Evolutionary conservation across 2,329 filamentous ascomycete species (phyloP).

Genomic region (Orbilia oligospora): DNA sequence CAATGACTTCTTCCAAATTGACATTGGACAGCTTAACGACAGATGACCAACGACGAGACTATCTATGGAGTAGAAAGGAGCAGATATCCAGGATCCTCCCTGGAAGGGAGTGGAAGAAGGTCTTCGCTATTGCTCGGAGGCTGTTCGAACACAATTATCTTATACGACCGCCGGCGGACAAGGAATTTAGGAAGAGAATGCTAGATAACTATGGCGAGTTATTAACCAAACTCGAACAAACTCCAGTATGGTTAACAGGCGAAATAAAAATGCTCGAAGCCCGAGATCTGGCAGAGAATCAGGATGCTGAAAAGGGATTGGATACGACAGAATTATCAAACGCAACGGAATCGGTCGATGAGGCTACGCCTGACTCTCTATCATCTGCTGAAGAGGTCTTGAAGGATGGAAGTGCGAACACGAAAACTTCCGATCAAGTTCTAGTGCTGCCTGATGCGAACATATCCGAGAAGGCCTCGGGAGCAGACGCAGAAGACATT

Average conservation of each 20-base stretch:
- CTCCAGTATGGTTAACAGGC: slow-evolving; percentile 15
- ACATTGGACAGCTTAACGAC: slow-evolving; percentile 10
- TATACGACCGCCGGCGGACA: background rate
- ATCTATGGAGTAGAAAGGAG: slow-evolving; percentile 36
- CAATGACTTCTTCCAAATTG: background rate
- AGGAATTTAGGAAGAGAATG: slow-evolving; percentile 19
- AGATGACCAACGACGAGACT: slow-evolving; percentile 25
- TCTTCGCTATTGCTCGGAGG: slow-evolving; percentile 34
- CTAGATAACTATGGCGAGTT: background rate
- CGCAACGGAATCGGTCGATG: background rate
- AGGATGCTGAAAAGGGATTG: background rate
- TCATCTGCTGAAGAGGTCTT: background rate
- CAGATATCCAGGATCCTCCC: slow-evolving; percentile 17
- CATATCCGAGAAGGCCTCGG: background rate
- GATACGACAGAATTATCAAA: background rate
- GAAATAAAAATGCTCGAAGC: slow-evolving; percentile 26
- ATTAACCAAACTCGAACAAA: slow-evolving; percentile 11
- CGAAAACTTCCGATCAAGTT: background rate
- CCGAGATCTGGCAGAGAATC: background rate
- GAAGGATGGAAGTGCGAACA: background rate
- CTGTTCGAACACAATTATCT: slow-evolving; percentile 35
- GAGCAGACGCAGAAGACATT: background rate
- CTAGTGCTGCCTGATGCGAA: background rate
- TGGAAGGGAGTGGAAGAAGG: slow-evolving; percentile 18
- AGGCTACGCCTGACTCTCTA: background rate